Evolutionary conservation across 768 basidiomycete species (phyloP).

Genomic region (Xerocomellus intermedius): DNA sequence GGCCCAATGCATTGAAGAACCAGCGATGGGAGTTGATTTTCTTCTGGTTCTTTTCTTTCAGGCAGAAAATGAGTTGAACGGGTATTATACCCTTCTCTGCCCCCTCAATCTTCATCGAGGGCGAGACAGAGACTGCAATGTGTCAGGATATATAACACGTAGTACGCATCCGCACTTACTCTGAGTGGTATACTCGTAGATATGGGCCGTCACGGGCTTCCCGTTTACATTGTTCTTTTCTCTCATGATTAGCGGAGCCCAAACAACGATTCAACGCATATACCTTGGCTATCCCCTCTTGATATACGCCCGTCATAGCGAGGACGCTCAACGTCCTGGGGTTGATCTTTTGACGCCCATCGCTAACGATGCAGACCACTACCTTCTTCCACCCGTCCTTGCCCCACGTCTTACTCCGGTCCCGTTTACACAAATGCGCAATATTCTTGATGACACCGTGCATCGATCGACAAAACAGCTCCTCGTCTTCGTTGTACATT

Average conservation of each 20-base stretch:
- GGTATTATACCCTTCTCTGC: conserved; percentile 80
- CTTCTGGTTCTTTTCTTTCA: conserved; percentile 92
- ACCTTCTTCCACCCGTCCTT: conserved; percentile 99
- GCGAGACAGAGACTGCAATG: conserved; percentile 69
- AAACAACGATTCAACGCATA: conserved; percentile 10
- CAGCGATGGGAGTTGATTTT: conserved; percentile 95
- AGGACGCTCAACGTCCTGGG: conserved; percentile 80
- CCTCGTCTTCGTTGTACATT: conserved; percentile 95
- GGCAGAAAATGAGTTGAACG: conserved; percentile 89
- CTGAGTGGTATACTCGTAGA: conserved; percentile 94
- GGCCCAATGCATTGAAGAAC: conserved; percentile 94
- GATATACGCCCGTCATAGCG: conserved; percentile 92
- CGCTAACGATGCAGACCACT: conserved; percentile 88
- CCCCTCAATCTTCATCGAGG: conserved; percentile 78
- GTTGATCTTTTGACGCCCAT: conserved; percentile 85
- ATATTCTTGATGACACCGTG: conserved; percentile 96
- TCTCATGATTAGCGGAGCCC: conserved; percentile 5
- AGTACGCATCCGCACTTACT: conserved; percentile 39
- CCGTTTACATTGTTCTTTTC: conserved; percentile 70
- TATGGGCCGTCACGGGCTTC: conserved; percentile 82
- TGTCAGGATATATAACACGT: conserved; percentile 6
- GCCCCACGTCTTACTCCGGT: conserved; percentile 92
- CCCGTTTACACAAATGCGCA: conserved; percentile 81
- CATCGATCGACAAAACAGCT: conserved; percentile 90
- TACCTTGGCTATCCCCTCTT: conserved; percentile 89